Evolutionary conservation across 495 filamentous ascomycete genomes (phyloP), one percentile per base, ranked within the genome.

Genomic region (Neohortaea acidophila): DNA sequence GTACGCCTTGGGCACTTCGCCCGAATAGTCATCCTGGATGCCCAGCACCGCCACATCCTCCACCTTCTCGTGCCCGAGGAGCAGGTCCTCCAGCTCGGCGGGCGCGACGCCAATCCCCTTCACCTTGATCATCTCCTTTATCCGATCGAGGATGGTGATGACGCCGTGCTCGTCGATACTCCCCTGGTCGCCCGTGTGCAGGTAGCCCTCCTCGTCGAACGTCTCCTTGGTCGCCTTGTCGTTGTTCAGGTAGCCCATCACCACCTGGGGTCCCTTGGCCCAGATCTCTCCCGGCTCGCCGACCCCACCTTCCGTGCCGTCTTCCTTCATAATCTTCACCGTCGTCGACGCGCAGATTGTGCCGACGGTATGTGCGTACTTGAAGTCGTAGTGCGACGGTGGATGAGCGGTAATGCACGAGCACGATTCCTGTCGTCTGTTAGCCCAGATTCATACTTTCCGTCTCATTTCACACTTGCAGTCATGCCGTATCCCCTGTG

Each of bases 71-170:
- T 77, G 68, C 0, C 70, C 69, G 3, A 77, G 61, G 6, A 79
- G 46, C 14, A 73, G 53, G 39, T 76, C 75, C 49, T 82, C 77
- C 1, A 82, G 56, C 54, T 81, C 79, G 0, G 75, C 77, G 0
- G 77, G 78, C 31, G 75, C 77, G 21, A 84, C 76, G 15, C 66
- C 71, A 42, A 77, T 73, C 3, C 75, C 78, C 44, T 79, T 78
- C 15, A 81, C 77, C 52, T 82, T 81, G 53, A 82, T 80, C 62
- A 81, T 66, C 57, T 81, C 77, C 61, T 83, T 83, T 39, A 86
- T 75, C 0, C 82, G 66, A 33, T 84, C 82, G 1, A 72, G 75
- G 33, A 89, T 84, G 17, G 68, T 62, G 33, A 85, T 58, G 45
- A 79, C 69, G 14, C 77, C 76, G 21, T 60, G 48, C 8, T 53